Evolutionary conservation across 176 grass and related monocot species (phyloP).

Genomic region (Luzula sylvatica): DNA sequence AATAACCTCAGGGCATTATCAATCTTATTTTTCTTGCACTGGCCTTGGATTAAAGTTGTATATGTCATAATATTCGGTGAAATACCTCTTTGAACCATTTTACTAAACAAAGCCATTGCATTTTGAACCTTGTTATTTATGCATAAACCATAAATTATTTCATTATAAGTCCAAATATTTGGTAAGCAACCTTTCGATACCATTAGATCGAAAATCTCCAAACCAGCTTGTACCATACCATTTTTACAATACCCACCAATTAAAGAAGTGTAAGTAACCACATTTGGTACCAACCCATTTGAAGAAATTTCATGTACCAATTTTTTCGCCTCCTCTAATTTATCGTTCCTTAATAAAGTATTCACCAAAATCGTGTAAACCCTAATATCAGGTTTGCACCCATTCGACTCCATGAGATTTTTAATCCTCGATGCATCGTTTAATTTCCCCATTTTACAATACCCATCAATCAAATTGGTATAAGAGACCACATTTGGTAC

Average conservation of each 20-base stretch:
- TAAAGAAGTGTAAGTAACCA: slow-evolving; percentile 65
- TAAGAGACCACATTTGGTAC: slow-evolving; percentile 24
- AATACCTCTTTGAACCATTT: slow-evolving; percentile 54
- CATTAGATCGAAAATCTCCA: slow-evolving; percentile 52
- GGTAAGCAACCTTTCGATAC: slow-evolving; percentile 44
- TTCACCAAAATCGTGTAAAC: slow-evolving; percentile 28
- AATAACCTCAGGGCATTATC: slow-evolving; percentile 63
- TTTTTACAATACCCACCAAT: slow-evolving; percentile 72
- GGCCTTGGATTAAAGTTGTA: slow-evolving; percentile 62
- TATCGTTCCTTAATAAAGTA: slow-evolving; percentile 11
- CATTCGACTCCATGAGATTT: slow-evolving; percentile 28
- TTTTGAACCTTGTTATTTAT: slow-evolving; percentile 45
- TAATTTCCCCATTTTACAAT: slow-evolving; percentile 28
- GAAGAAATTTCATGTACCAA: slow-evolving; percentile 22
- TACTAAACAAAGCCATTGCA: slow-evolving; percentile 61
- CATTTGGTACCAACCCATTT: slow-evolving; percentile 47
- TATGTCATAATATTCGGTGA: slow-evolving; percentile 40
- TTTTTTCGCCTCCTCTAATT: slow-evolving; percentile 22
- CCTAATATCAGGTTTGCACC: slow-evolving; percentile 19
- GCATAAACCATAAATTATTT: slow-evolving; percentile 64
- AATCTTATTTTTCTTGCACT: slow-evolving; percentile 46
- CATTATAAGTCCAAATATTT: slow-evolving; percentile 62
- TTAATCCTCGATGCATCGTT: slow-evolving; percentile 27
- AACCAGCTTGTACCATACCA: slow-evolving; percentile 37
- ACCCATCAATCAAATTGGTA: slow-evolving; percentile 22